These are phyloP conservation scores for Olyra latifolia DNA, from an alignment of 176 grass and related monocot species.

Conservation along the genomic window DNA sequence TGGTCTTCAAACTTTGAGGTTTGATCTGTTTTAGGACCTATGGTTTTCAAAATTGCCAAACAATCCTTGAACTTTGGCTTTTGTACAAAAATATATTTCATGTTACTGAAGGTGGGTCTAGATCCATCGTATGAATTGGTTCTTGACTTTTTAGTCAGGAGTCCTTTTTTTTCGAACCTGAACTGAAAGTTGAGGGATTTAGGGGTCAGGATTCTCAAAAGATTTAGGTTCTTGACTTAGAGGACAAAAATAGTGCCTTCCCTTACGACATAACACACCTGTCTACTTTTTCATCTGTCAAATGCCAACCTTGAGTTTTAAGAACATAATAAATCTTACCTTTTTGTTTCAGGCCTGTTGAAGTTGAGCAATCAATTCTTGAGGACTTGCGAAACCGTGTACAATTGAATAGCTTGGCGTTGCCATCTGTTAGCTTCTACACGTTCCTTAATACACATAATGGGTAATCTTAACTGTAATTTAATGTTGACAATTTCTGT, in stretches of 20 bases:
- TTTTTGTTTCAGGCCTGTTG: conserved; percentile 71
- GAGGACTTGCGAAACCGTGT: conserved; percentile 82
- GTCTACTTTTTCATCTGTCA: conserved; percentile 7
- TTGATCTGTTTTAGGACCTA: background rate
- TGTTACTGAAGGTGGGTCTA: background rate
- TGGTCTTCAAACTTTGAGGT: background rate
- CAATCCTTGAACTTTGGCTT: background rate
- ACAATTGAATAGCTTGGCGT: conserved; percentile 72
- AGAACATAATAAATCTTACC: background rate
- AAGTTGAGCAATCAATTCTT: conserved; percentile 83
- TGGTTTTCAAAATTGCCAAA: background rate
- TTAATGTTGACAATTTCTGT: conserved; percentile 16
- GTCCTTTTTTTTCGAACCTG: conserved; percentile 18
- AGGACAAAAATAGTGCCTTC: background rate
- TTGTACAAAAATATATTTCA: background rate
- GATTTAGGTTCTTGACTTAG: background rate
- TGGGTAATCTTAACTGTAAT: conserved; percentile 58
- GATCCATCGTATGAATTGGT: background rate
- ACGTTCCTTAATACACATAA: conserved; percentile 96
- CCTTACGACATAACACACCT: background rate
- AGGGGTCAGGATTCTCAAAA: background rate
- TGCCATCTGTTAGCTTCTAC: conserved; percentile 98
- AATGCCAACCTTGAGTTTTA: conserved; percentile 27
- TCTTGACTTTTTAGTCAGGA: background rate
- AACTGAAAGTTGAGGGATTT: background rate